Evolutionary conservation across 2,329 filamentous ascomycete species (phyloP).

Genomic region (Aureobasidium sp.): DNA sequence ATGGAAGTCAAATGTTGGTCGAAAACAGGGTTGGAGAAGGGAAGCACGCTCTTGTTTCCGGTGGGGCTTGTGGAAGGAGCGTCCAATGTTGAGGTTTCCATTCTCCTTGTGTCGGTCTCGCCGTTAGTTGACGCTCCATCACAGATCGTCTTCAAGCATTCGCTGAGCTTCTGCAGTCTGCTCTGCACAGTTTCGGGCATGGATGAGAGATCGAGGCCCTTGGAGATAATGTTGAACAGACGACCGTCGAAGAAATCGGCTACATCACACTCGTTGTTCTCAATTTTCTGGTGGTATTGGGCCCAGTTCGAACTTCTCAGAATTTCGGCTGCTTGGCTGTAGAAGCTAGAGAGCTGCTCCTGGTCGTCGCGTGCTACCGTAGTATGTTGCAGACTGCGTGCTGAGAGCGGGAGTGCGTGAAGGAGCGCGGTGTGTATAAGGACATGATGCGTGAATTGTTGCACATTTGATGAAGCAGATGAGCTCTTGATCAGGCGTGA

Average conservation of each 20-base stretch:
- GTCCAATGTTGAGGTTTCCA: not conserved
- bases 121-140: not conserved
- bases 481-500: conserved; percentile 15
- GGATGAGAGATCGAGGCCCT: not conserved
- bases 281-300: conserved; percentile 17
- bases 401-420: conserved; percentile 21
- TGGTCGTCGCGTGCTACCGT: conserved; percentile 12
- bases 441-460: conserved; percentile 11
- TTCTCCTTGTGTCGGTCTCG: not conserved
- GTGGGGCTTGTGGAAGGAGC: not conserved
- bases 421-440: conserved; percentile 25
- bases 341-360: conserved; percentile 25
- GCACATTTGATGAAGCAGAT: not conserved
- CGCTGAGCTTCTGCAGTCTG: not conserved
- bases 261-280: conserved; percentile 34
- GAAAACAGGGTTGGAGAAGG: conserved; percentile 40
- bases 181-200: not conserved
- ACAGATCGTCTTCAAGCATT: not conserved
- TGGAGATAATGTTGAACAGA: conserved; percentile 27
- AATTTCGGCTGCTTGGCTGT: conserved; percentile 27
- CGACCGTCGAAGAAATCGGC: conserved; percentile 50
- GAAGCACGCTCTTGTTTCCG: conserved; percentile 28
- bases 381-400: conserved; percentile 19
- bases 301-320: conserved; percentile 31
- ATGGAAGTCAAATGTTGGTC: conserved; percentile 40